phyloP scores from a whole-genome alignment of 2,329 filamentous ascomycete species.

The Cercospora sp. region DNA sequence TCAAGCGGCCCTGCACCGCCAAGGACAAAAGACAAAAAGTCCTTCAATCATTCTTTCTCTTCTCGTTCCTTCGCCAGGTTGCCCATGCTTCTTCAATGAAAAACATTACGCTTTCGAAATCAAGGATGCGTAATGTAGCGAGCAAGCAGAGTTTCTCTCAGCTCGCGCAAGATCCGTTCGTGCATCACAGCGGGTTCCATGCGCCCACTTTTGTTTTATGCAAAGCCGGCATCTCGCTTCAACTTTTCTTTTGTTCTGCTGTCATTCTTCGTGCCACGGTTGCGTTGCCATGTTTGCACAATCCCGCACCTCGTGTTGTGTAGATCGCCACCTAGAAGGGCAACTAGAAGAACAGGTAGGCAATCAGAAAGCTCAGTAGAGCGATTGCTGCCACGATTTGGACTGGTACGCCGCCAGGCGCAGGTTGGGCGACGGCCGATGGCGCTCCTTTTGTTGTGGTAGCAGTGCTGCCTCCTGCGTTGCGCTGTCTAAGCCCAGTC shows the following conservation, averaged over 20 bases:
- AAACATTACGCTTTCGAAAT: background rate
- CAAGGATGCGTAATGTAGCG: background rate
- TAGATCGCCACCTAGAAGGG: slow-evolving; percentile 11
- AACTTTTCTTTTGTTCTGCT: background rate
- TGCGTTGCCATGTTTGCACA: background rate
- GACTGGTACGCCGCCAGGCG: slow-evolving; percentile 74
- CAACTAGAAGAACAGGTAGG: slow-evolving; percentile 88
- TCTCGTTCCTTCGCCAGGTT: background rate
- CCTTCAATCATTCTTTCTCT: background rate
- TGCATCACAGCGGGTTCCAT: background rate
- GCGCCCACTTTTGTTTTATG: background rate
- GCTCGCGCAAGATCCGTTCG: background rate
- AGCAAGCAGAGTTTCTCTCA: background rate
- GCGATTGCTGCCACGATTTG: slow-evolving; percentile 82
- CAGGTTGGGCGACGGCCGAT: slow-evolving; percentile 30
- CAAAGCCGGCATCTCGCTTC: background rate
- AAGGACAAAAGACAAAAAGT: background rate
- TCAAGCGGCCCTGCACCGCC: background rate
- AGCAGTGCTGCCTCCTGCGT: slow-evolving; percentile 44
- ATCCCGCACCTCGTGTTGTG: background rate
- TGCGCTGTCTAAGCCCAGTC: slow-evolving; percentile 73
- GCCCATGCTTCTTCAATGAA: background rate
- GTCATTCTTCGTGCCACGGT: background rate
- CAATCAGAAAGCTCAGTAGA: slow-evolving; percentile 86
- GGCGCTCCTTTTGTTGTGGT: slow-evolving; percentile 25